phyloP scores from a whole-genome alignment of 805 yeast genomes.

The Teunomyces pallodes region DNA sequence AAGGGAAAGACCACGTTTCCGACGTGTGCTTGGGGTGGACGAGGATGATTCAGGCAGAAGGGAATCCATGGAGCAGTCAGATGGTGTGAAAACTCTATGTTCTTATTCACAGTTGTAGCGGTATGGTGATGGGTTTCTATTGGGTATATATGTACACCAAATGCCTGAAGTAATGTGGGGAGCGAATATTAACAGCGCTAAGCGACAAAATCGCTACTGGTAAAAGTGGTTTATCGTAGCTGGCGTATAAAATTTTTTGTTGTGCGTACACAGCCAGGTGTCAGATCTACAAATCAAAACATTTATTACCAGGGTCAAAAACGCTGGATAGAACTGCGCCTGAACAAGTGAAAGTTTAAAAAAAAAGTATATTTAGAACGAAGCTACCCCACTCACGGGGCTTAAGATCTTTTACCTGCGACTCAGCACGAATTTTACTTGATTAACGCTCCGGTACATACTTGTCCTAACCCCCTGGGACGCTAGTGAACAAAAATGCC shows the following conservation, averaged over 20 bases:
- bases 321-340: neutral
- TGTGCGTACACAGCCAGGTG: neutral
- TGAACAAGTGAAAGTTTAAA: no score
- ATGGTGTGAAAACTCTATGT: neutral
- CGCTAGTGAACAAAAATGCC: no score
- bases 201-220: neutral
- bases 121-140: no score
- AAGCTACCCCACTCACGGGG: no score
- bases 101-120: no score
- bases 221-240: neutral
- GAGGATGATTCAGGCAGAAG: neutral
- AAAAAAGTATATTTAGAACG: no score
- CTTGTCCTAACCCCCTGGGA: no score
- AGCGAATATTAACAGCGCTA: neutral
- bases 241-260: neutral
- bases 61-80: neutral
- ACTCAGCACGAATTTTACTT: no score
- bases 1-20: slow-evolving; percentile 65
- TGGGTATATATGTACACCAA: no score
- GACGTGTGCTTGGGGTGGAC: slow-evolving; percentile 22
- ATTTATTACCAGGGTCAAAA: neutral
- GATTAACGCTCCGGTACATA: no score
- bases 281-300: neutral
- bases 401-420: no score
- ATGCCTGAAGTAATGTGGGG: no score